phyloP scores from a whole-genome alignment of 1,284 basidiomycete genomes.

The Sparassis latifolia region DNA sequence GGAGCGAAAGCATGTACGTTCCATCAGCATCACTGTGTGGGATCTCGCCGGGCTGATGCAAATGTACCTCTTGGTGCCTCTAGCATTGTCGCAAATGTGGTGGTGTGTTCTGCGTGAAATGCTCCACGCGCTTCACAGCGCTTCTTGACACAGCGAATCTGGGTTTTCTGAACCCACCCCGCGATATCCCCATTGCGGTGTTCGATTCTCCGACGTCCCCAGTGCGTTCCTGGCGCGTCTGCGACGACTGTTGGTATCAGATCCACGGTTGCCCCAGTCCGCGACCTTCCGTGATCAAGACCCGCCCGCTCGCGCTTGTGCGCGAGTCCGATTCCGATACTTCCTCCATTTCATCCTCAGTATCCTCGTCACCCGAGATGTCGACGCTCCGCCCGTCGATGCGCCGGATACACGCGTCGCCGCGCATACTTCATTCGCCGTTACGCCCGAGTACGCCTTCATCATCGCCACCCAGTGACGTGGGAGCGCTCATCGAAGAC shows the following conservation, averaged over 20 bases:
- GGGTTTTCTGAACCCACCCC: constrained; percentile 60
- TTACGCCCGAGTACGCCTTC: constrained; percentile 27
- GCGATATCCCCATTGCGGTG: constrained; percentile 46
- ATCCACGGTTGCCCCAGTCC: constrained; percentile 44
- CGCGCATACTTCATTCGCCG: constrained; percentile 27
- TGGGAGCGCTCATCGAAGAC: constrained; percentile 39
- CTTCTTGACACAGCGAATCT: constrained; percentile 66
- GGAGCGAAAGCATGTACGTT: constrained; percentile 65
- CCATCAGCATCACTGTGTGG: constrained; percentile 9
- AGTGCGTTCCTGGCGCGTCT: constrained; percentile 47
- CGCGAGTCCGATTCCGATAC: constrained; percentile 23
- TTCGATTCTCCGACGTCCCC: constrained; percentile 54
- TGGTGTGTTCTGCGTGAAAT: constrained; percentile 61
- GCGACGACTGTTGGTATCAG: constrained; percentile 68
- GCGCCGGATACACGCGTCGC: constrained; percentile 20
- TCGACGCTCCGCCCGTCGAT: constrained; percentile 19
- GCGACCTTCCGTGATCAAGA: constrained; percentile 25
- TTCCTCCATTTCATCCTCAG: constrained; percentile 28
- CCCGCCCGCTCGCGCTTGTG: constrained; percentile 38
- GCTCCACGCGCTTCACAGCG: constrained; percentile 47
- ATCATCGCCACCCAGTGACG: constrained; percentile 23
- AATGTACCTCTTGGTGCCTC: background rate
- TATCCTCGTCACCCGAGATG: constrained; percentile 26
- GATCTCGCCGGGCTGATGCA: no score
- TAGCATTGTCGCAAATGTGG: constrained; percentile 79